These are phyloP conservation scores for Teratosphaeria nubilosa DNA, from an alignment of 2,329 filamentous ascomycete genomes.

Conservation along the genomic window DNA sequence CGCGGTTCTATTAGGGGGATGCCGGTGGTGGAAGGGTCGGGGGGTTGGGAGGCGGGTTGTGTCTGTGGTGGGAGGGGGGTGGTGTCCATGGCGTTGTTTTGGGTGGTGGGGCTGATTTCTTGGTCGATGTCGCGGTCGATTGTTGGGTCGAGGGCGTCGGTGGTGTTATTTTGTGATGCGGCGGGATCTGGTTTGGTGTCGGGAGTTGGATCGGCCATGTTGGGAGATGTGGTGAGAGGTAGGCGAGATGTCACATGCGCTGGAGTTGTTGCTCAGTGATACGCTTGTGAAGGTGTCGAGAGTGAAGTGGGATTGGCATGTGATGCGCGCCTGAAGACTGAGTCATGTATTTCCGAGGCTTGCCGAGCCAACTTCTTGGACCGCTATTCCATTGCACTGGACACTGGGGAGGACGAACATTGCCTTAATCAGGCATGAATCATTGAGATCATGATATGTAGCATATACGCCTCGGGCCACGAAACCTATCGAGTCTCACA, in stretches of 20 bases:
- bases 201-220: not conserved
- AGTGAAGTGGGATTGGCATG: not conserved
- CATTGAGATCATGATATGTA: too few species aligned
- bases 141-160: not conserved
- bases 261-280: not conserved
- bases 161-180: not conserved
- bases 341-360: not conserved
- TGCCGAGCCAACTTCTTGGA: too few species aligned
- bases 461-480: too few species aligned
- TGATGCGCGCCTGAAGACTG: not conserved
- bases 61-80: not conserved
- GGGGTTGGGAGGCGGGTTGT: not conserved
- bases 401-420: too few species aligned
- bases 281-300: not conserved
- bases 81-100: not conserved
- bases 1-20: constrained; percentile 36
- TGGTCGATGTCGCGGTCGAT: constrained; percentile 1
- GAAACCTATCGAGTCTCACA: too few species aligned
- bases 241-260: not conserved
- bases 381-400: too few species aligned
- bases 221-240: not conserved
- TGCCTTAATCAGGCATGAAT: too few species aligned
- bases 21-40: not conserved
- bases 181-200: not conserved
- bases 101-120: not conserved